Conservation (phyloP, 805 yeast genomes). For the Spathaspora gorwiae region DNA sequence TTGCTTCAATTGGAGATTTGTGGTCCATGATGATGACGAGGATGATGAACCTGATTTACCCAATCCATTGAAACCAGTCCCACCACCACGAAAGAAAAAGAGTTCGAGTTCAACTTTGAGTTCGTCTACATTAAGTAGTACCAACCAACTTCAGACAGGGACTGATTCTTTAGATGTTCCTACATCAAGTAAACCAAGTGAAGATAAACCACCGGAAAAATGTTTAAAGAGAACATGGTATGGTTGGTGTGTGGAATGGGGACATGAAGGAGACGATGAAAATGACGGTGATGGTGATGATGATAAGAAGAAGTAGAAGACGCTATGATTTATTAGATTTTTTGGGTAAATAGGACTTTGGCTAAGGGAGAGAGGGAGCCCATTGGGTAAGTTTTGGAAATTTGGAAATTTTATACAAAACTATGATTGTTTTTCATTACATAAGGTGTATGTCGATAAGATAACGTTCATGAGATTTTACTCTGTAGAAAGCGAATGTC, state of each 20-base stretch:
- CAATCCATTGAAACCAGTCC: constrained; percentile 30
- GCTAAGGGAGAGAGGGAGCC: no score
- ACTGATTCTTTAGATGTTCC: constrained; percentile 1
- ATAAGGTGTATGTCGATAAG: no score
- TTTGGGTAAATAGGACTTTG: no score
- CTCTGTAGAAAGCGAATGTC: no score
- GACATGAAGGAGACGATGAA: constrained; percentile 22
- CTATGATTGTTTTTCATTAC: no score
- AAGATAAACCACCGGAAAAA: constrained; percentile 31
- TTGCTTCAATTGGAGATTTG: constrained; percentile 84
- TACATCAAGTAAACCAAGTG: constrained; percentile 11
- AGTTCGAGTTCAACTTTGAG: constrained; percentile 2
- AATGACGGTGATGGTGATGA: constrained; percentile 1
- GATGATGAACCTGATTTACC: constrained; percentile 35
- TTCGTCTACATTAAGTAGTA: constrained; percentile 2
- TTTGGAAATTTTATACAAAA: no score
- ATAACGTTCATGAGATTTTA: no score
- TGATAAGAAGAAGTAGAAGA: neutral
- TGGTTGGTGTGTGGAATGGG: constrained; percentile 56
- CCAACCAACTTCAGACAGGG: constrained; percentile 1
- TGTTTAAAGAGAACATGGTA: constrained; percentile 63
- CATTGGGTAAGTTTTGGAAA: no score
- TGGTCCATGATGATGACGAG: constrained; percentile 43
- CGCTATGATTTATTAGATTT: no score
- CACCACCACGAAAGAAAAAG: constrained; percentile 2